Evolutionary conservation across 2,329 filamentous ascomycete species (phyloP).

Genomic region (Corinectria fuckeliana): DNA sequence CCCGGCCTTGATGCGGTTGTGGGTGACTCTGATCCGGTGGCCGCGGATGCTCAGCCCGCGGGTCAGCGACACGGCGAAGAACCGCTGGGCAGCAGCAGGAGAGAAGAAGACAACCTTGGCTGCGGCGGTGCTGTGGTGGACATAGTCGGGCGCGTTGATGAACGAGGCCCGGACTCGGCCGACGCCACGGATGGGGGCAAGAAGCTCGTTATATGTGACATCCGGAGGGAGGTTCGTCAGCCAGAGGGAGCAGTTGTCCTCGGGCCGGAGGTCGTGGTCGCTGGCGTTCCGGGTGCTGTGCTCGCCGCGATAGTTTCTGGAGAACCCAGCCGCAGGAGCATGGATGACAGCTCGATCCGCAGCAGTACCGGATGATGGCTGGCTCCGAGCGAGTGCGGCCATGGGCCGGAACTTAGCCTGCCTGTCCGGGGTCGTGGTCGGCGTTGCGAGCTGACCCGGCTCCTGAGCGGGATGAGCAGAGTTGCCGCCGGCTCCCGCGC

Average conservation of each 20-base stretch:
- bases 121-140: constrained; percentile 47
- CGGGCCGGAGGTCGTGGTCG: constrained; percentile 37
- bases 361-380: not conserved
- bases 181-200: constrained; percentile 50
- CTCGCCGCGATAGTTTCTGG: constrained; percentile 45
- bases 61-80: constrained; percentile 34
- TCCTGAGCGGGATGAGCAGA: not conserved
- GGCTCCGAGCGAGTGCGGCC: constrained; percentile 24
- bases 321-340: constrained; percentile 33
- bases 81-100: constrained; percentile 45
- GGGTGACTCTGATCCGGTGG: constrained; percentile 47
- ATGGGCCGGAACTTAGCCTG: constrained; percentile 32
- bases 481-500: not conserved
- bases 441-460: not conserved
- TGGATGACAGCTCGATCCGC: not conserved
- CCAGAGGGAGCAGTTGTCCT: constrained; percentile 59
- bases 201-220: constrained; percentile 51
- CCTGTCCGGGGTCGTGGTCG: not conserved
- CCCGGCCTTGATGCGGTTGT: constrained; percentile 56
- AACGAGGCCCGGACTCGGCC: constrained; percentile 60
- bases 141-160: constrained; percentile 55
- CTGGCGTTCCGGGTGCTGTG: constrained; percentile 46
- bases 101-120: constrained; percentile 59
- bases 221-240: constrained; percentile 56
- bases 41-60: constrained; percentile 46